Base-by-base conservation (phyloP, 805 yeast genomes). In the Tetrapisispora nanseiensis region DNA sequence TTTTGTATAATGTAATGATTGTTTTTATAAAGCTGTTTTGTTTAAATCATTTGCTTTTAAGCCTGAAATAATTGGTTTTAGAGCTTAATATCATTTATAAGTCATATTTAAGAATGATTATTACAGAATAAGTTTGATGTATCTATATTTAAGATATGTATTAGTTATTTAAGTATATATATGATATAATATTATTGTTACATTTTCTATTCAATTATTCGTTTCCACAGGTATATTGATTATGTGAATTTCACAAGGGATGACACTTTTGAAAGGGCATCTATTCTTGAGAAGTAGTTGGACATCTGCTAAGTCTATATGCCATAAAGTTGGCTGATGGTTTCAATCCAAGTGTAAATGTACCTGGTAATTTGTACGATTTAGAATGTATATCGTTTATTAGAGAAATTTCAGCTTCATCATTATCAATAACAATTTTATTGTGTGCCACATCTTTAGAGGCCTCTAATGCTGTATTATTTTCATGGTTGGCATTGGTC, bases 241-340 rank as follows among this genome's bases (percentile, higher is more conserved):
- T n/a, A n/a, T n/a, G n/a, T n/a, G n/a, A n/a, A n/a, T n/a, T n/a
- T n/a, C n/a, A n/a, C n/a, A n/a, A n/a, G n/a, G n/a, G n/a, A n/a
- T n/a, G n/a, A n/a, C n/a, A n/a, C n/a, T n/a, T n/a, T n/a, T n/a
- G n/a, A n/a, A n/a, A n/a, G n/a, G n/a, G n/a, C 16, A n/a, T n/a
- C n/a, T 26, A 35, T n/a, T 35, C 30, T 24, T 35, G 22, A 19
- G 12, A 3, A 24, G 38, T 9, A 4, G 30, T 16, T 23, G 15
- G 11, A 24, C 16, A 16, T 26, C 26, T 35, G 16, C 13, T 22
- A 16, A 59, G 40, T 55, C 72, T 76, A 73, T 73, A 78, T 1
- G 86, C 84, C 56, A 86, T 59, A 55, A 83, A 87, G 53, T 71
- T 70, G 2, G 86, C 85, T 40, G 83, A 75, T 54, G 86, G 94